phyloP scores from a whole-genome alignment of 2,329 filamentous ascomycete species.

The Penicillium sp. region DNA sequence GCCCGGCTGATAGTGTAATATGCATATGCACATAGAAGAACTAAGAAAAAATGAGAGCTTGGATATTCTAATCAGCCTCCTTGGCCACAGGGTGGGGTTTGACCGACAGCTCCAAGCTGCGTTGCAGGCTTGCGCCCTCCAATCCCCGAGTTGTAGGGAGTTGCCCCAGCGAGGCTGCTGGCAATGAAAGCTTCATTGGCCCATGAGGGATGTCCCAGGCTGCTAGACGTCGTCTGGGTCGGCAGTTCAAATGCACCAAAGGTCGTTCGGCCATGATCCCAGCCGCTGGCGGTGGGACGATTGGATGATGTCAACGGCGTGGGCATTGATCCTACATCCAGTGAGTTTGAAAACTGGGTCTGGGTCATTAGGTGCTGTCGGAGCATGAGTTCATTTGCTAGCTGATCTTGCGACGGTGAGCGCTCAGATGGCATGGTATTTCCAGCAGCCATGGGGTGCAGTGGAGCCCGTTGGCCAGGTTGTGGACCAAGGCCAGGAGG shows the following conservation, averaged over 20 bases:
- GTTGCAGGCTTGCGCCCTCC: slow-evolving; percentile 28
- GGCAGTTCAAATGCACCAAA: slow-evolving; percentile 23
- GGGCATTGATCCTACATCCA: slow-evolving; percentile 23
- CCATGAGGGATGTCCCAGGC: slow-evolving; percentile 31
- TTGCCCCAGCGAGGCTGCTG: slow-evolving; percentile 27
- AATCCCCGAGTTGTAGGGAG: slow-evolving; percentile 24
- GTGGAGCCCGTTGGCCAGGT: slow-evolving; percentile 20
- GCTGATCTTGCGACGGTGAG: slow-evolving; percentile 25
- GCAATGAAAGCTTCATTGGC: slow-evolving; percentile 39
- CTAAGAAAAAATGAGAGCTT: slow-evolving; percentile 3
- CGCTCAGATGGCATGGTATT: slow-evolving; percentile 15
- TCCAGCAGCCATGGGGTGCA: slow-evolving; percentile 12
- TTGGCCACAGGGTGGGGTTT: slow-evolving; percentile 50
- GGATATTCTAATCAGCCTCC: slow-evolving; percentile 39
- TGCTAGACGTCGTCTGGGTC: slow-evolving; percentile 28
- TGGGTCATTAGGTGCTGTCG: slow-evolving; percentile 29
- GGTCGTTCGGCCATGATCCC: slow-evolving; percentile 23
- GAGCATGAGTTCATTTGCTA: slow-evolving; percentile 27
- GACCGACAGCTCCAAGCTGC: slow-evolving; percentile 43
- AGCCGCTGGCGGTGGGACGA: slow-evolving; percentile 18
- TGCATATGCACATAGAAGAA: slow-evolving; percentile 10
- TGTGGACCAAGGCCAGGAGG: slow-evolving; percentile 36
- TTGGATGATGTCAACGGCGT: slow-evolving; percentile 26
- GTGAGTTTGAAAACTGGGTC: slow-evolving; percentile 19
- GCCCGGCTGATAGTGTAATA: slow-evolving; percentile 2